phyloP scores from a whole-genome alignment of 2,329 filamentous ascomycete genomes.

The Colletotrichum kahawae region DNA sequence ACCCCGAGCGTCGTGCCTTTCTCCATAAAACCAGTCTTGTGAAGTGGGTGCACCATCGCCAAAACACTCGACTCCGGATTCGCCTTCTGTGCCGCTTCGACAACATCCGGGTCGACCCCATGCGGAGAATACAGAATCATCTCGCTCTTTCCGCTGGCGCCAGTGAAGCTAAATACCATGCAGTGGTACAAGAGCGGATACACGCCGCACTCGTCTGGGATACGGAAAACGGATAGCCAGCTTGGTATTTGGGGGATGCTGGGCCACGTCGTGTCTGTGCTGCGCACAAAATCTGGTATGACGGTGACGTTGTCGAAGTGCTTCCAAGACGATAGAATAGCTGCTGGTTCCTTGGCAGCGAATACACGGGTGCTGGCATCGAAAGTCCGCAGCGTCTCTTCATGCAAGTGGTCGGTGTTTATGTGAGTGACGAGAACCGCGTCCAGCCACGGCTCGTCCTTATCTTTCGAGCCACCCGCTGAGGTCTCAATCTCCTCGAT shows the following conservation, averaged over 20 bases:
- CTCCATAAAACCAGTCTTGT: not conserved
- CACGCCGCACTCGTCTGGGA: not conserved
- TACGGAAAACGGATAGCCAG: not conserved
- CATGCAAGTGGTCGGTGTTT: not conserved
- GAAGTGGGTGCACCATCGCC: not conserved
- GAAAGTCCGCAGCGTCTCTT: not conserved
- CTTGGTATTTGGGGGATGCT: not conserved
- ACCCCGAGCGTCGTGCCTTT: not conserved
- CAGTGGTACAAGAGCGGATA: not conserved
- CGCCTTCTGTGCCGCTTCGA: not conserved
- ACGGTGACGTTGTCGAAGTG: not conserved
- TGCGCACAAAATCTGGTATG: not conserved
- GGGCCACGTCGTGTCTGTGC: not conserved
- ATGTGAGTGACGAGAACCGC: conserved; percentile 1
- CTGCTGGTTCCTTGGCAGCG: not conserved
- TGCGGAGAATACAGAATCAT: not conserved
- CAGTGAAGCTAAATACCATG: not conserved
- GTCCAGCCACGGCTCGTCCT: not conserved
- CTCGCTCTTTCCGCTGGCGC: not conserved
- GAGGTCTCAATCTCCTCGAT: not conserved
- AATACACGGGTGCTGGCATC: not conserved
- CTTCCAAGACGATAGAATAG: not conserved
- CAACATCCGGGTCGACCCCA: not conserved
- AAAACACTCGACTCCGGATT: not conserved
- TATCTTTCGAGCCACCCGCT: not conserved